A percentile compares a stretch with the other conserved stretches of the same genome.
These are phyloP conservation scores for Cubamyces lactineus DNA, from an alignment of 768 basidiomycete species.

Conservation along the genomic window DNA sequence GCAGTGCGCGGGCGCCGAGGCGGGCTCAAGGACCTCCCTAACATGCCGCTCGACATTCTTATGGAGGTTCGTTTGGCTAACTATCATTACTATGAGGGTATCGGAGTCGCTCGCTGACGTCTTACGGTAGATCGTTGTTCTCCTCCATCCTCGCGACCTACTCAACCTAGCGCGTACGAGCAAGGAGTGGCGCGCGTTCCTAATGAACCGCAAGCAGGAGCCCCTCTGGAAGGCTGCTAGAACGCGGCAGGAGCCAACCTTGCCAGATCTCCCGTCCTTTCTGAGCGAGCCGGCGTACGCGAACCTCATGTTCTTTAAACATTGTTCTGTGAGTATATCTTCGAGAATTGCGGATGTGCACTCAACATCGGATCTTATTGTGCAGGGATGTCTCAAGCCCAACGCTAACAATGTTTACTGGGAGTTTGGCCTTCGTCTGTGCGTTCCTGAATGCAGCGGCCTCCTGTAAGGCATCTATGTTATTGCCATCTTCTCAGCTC, in stretches of 20 bases:
- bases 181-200: slow-evolving; percentile 40
- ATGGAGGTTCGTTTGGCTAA: too few species aligned
- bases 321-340: slow-evolving; percentile 38
- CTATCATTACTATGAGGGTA: not conserved
- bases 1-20: too few species aligned
- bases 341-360: not conserved
- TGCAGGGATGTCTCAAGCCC: not conserved
- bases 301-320: slow-evolving; percentile 39
- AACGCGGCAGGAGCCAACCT: slow-evolving; percentile 16
- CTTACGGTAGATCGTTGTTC: slow-evolving; percentile 40
- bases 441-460: too few species aligned
- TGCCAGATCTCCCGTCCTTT: slow-evolving; percentile 35
- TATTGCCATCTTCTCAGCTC: too few species aligned
- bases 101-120: not conserved
- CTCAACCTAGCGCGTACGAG: slow-evolving; percentile 43
- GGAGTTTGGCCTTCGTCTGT: too few species aligned
- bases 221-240: slow-evolving; percentile 43
- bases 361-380: not conserved
- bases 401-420: too few species aligned
- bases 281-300: slow-evolving; percentile 40
- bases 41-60: too few species aligned
- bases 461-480: too few species aligned
- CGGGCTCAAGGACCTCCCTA: too few species aligned
- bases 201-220: slow-evolving; percentile 33
- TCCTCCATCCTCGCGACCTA: slow-evolving; percentile 45